Conservation (phyloP, 345 rosid genomes). For the Xanthoceras sorbifolium region DNA sequence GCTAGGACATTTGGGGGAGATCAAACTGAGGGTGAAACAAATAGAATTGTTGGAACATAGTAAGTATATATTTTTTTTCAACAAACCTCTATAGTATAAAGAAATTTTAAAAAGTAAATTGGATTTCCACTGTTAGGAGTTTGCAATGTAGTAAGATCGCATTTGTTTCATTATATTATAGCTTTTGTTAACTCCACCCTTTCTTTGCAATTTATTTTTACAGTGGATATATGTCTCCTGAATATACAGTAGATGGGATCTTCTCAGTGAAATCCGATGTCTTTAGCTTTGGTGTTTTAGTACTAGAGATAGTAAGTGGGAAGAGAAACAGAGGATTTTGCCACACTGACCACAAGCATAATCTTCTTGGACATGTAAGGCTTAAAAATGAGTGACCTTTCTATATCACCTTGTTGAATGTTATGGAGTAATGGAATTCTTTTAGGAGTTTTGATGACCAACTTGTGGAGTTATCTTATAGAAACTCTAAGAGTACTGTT, state of each 20-base stretch:
- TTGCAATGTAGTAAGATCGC: not conserved
- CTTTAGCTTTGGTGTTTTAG: constrained; percentile 38
- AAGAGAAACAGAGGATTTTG: constrained; percentile 28
- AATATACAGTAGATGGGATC: constrained; percentile 27
- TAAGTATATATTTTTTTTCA: constrained; percentile 16
- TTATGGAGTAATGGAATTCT: not conserved
- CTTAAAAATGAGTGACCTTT: not conserved
- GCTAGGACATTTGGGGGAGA: constrained; percentile 44
- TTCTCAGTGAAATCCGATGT: constrained; percentile 41
- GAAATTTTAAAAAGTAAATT: too few species aligned
- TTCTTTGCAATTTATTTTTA: not conserved
- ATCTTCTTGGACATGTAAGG: constrained; percentile 24
- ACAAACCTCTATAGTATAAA: too few species aligned
- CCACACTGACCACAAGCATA: constrained; percentile 23
- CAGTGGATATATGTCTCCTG: constrained; percentile 38
- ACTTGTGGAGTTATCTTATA: not conserved
- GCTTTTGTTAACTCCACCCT: not conserved
- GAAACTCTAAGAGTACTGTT: not conserved
- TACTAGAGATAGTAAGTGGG: constrained; percentile 35
- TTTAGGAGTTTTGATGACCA: not conserved
- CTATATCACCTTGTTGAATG: not conserved
- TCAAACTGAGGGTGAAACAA: constrained; percentile 39
- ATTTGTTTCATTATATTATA: not conserved
- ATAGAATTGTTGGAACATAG: constrained; percentile 49
- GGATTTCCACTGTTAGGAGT: too few species aligned